Evolutionary conservation across 139 green algal genomes (phyloP).

Genomic region (Coccomyxa sp.): DNA sequence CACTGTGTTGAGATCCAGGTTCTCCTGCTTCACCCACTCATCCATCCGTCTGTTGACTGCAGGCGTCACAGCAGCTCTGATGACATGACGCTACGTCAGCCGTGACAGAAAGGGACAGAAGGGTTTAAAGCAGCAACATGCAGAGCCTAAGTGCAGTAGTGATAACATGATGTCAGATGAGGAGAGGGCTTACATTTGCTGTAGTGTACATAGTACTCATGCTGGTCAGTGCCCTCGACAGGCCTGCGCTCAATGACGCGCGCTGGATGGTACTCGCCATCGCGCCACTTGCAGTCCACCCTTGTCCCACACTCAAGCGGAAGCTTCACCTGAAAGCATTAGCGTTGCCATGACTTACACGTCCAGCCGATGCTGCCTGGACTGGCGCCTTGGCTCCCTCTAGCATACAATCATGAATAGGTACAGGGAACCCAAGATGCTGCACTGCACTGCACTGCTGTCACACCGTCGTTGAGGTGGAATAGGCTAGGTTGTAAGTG

Average conservation of each 20-base stretch:
- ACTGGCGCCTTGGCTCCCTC: too few species aligned
- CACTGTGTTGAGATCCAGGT: conserved; percentile 78
- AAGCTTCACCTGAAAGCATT: conserved; percentile 59
- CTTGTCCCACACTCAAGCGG: conserved; percentile 78
- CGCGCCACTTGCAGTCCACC: conserved; percentile 75
- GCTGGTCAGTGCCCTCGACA: conserved; percentile 31
- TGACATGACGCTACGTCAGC: neutral
- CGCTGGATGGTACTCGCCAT: conserved; percentile 68
- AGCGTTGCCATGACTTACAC: too few species aligned
- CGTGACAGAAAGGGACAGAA: neutral
- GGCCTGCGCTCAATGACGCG: conserved; percentile 83
- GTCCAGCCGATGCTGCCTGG: too few species aligned
- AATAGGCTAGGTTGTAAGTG: too few species aligned
- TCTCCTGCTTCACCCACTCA: conserved; percentile 82
- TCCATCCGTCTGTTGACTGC: conserved; percentile 96
- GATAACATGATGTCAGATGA: too few species aligned
- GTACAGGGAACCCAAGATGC: too few species aligned
- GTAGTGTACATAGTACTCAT: conserved; percentile 99
- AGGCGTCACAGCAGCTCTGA: neutral
- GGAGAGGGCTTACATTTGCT: conserved; percentile 47
- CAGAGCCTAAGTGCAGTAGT: neutral
- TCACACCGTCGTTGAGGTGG: too few species aligned
- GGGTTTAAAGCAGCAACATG: neutral
- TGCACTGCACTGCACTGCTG: neutral
- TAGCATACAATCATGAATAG: too few species aligned